Conservation (phyloP, 225 moss, liverwort and hornwort species). For the Pseudoscleropodium purum region DNA sequence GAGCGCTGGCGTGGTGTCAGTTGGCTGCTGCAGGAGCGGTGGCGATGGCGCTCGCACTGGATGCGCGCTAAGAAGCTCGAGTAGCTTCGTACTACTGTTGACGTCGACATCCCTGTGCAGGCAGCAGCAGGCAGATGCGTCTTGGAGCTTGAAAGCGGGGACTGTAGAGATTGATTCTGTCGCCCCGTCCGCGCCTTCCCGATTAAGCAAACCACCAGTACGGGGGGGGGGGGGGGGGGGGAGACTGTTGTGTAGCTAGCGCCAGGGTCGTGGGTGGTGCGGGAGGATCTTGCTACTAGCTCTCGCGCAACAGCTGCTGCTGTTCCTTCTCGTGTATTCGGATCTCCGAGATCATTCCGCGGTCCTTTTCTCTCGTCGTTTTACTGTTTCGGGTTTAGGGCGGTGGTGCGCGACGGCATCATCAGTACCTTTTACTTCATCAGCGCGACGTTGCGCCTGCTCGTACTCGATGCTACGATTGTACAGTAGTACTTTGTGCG, state of each 20-base stretch:
- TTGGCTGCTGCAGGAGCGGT: not conserved
- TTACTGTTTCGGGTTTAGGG: constrained; percentile 2
- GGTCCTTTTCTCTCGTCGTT: not conserved
- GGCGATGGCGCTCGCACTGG: not conserved
- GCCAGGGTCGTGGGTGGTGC: constrained; percentile 12
- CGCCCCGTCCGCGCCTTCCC: not conserved
- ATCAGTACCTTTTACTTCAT: not conserved
- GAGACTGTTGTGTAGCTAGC: not conserved
- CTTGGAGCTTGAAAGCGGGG: not conserved
- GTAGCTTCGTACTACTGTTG: not conserved
- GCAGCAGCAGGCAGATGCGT: not conserved
- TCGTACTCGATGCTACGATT: not conserved
- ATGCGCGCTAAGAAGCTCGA: not conserved
- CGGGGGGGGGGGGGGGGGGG: not conserved
- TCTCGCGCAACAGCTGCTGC: not conserved
- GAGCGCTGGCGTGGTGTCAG: not conserved
- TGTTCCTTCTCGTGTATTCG: not conserved
- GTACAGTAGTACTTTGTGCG: not conserved
- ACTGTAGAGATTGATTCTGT: constrained; percentile 42
- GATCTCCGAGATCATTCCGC: not conserved
- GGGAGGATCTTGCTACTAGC: not conserved
- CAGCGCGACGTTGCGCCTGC: not conserved
- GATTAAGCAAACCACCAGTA: constrained; percentile 23
- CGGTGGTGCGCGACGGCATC: not conserved
- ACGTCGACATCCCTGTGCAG: not conserved